Conservation (phyloP, 371 early-diverging fungal genomes). For the Mortierella sp. region DNA sequence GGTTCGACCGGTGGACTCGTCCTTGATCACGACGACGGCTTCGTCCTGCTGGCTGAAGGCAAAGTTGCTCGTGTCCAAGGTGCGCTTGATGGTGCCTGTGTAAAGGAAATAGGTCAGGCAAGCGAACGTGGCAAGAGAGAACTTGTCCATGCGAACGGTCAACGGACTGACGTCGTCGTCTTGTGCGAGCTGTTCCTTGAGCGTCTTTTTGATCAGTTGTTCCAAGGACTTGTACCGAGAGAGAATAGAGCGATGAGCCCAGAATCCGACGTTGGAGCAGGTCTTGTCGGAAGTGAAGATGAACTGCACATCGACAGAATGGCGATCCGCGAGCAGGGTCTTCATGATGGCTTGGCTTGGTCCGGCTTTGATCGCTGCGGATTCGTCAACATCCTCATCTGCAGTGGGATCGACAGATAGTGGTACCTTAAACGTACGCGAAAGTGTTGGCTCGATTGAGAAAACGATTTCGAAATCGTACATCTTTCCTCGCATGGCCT, state of each 20-base stretch:
- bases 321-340: constrained; percentile 8
- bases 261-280: background rate
- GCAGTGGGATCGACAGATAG: background rate
- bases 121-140: constrained; percentile 11
- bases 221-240: background rate
- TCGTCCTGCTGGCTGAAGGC: background rate
- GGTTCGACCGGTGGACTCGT: background rate
- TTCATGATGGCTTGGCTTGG: background rate
- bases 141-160: background rate
- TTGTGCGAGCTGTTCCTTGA: background rate
- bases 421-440: background rate
- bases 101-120: constrained; percentile 12
- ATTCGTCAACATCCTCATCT: background rate
- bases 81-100: constrained; percentile 7
- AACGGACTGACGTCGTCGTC: background rate
- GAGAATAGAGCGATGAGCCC: constrained; percentile 9
- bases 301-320: constrained; percentile 14
- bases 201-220: background rate
- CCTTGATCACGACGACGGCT: background rate
- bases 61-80: background rate
- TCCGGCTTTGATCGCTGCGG: background rate
- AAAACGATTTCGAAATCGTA: background rate
- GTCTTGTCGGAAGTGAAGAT: constrained; percentile 10
- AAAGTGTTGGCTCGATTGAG: background rate
- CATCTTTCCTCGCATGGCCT: background rate